These are phyloP conservation scores for Alternaria triticina DNA, from an alignment of 2,329 filamentous ascomycete genomes.

Conservation along the genomic window DNA sequence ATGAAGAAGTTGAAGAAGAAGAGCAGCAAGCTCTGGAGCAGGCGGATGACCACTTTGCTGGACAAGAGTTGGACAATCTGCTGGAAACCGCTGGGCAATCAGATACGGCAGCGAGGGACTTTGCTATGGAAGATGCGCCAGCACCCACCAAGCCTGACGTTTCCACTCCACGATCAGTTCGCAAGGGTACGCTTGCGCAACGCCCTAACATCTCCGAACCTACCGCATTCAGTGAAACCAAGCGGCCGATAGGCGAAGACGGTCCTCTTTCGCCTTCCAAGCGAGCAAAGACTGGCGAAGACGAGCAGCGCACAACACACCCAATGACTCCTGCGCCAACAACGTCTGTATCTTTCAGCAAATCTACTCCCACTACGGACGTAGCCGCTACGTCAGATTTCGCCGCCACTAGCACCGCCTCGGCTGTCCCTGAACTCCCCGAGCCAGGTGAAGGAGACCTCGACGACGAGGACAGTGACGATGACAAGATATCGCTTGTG, in stretches of 20 bases:
- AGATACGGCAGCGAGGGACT: constrained; percentile 17
- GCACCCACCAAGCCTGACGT: not conserved
- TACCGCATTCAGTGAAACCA: constrained; percentile 16
- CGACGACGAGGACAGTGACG: constrained; percentile 32
- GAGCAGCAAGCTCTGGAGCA: not conserved
- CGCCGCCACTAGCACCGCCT: constrained; percentile 21
- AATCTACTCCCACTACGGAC: not conserved
- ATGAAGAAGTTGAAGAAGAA: constrained; percentile 56
- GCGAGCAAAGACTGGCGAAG: constrained; percentile 28
- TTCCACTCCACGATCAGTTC: not conserved
- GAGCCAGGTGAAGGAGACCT: constrained; percentile 16
- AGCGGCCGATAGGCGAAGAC: constrained; percentile 32
- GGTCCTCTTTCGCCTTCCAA: constrained; percentile 36
- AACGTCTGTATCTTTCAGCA: not conserved
- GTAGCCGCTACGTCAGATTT: constrained; percentile 23
- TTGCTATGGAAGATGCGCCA: constrained; percentile 21
- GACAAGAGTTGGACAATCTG: constrained; percentile 34
- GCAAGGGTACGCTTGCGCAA: not conserved
- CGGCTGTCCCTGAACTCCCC: constrained; percentile 22
- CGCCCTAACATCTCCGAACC: not conserved
- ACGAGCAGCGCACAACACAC: constrained; percentile 6
- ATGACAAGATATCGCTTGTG: constrained; percentile 37
- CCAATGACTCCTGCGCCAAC: constrained; percentile 8
- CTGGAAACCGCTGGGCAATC: constrained; percentile 24
- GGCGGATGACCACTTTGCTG: constrained; percentile 56